phyloP scores from a whole-genome alignment of 2,329 filamentous ascomycete genomes.

The Ceratocystis cubensis region DNA sequence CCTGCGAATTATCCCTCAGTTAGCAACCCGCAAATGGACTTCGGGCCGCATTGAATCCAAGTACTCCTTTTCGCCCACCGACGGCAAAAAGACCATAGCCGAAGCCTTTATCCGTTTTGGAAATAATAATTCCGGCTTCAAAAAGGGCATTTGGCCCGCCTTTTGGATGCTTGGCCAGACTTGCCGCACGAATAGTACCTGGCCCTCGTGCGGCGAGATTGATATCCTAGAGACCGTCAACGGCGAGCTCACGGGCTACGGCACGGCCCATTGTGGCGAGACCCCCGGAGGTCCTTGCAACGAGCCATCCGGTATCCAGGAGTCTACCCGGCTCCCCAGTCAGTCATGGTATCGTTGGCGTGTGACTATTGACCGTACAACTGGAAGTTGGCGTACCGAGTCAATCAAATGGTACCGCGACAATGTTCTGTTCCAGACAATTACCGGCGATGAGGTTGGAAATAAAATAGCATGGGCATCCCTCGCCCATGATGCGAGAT shows the following conservation, averaged over 20 bases:
- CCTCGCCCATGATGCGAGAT: slow-evolving; percentile 39
- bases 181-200: slow-evolving; percentile 35
- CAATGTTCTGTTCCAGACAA: slow-evolving; percentile 32
- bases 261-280: slow-evolving; percentile 41
- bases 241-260: slow-evolving; percentile 35
- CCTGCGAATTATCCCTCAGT: slow-evolving; percentile 39
- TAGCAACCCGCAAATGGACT: slow-evolving; percentile 36
- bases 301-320: slow-evolving; percentile 36
- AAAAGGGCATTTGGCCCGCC: slow-evolving; percentile 47
- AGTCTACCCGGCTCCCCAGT: slow-evolving; percentile 29
- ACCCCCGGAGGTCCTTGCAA: slow-evolving; percentile 38
- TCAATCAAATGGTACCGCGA: slow-evolving; percentile 41
- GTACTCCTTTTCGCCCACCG: slow-evolving; percentile 34
- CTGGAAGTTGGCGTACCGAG: slow-evolving; percentile 35
- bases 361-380: slow-evolving; percentile 38
- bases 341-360: slow-evolving; percentile 38
- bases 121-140: slow-evolving; percentile 30
- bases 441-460: slow-evolving; percentile 35
- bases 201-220: slow-evolving; percentile 44
- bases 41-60: slow-evolving; percentile 43
- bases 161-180: slow-evolving; percentile 45
- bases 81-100: slow-evolving; percentile 36
- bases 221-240: slow-evolving; percentile 47
- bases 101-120: slow-evolving; percentile 39
- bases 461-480: slow-evolving; percentile 37